Conservation (phyloP, 192 early-diverging fungal genomes). For the Backusella mclennaniae region DNA sequence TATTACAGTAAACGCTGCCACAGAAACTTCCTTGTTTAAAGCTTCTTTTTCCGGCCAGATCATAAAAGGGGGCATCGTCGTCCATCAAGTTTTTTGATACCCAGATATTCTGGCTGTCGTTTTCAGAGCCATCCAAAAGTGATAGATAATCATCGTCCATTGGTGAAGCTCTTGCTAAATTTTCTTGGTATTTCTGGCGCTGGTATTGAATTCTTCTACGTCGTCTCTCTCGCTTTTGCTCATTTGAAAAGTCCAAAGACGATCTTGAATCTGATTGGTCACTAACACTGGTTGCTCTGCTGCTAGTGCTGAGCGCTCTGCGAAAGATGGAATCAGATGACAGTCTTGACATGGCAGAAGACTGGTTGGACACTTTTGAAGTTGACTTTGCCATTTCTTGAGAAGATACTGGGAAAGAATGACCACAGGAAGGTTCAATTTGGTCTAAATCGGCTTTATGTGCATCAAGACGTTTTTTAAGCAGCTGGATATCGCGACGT, state of each 20-base stretch:
- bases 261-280: neutral
- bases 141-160: constrained; percentile 2
- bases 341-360: constrained; percentile 15
- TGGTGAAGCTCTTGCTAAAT: neutral
- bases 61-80: constrained; percentile 2
- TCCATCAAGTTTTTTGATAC: neutral
- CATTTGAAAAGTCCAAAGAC: neutral
- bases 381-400: neutral
- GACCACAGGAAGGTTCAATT: neutral
- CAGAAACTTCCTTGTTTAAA: constrained; percentile 13
- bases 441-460: constrained; percentile 6
- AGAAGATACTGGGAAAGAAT: neutral
- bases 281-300: constrained; percentile 1
- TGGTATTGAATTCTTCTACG: constrained; percentile 11
- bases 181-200: constrained; percentile 6
- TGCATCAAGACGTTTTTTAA: constrained; percentile 9
- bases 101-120: neutral
- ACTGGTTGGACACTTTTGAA: neutral
- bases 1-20: constrained; percentile 9
- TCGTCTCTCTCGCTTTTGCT: neutral
- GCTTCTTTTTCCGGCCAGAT: neutral
- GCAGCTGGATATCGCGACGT: constrained; percentile 6
- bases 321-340: constrained; percentile 28
- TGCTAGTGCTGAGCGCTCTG: neutral
- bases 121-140: neutral